Percentiles rank a stretch among this genome's conserved stretches.
Conservation (phyloP, 1,139 yeast genomes). For the Arxiozyma telluris region DNA sequence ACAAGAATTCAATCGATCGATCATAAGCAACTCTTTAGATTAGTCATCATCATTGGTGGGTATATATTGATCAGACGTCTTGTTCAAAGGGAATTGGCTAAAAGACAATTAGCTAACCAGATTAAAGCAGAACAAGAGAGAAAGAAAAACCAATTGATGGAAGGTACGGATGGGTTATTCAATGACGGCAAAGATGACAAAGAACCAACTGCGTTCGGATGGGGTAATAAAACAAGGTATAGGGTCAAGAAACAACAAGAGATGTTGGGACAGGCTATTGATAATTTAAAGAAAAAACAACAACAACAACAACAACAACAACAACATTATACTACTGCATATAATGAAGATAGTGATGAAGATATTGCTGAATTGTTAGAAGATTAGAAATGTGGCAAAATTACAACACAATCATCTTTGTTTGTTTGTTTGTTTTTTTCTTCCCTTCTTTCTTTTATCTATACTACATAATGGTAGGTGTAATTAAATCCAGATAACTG, state of each 20-base stretch:
- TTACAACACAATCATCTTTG: constrained; percentile 1
- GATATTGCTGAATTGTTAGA: constrained; percentile 60
- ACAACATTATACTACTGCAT: constrained; percentile 32
- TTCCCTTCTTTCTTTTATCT: too few species aligned
- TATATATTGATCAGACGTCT: constrained; percentile 38
- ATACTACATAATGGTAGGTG: too few species aligned
- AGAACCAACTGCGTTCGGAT: constrained; percentile 43
- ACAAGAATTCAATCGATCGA: constrained; percentile 5
- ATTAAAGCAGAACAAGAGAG: constrained; percentile 33
- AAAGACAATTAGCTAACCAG: constrained; percentile 45
- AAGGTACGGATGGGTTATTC: constrained; percentile 28
- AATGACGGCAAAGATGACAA: constrained; percentile 12
- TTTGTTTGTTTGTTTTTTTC: too few species aligned
- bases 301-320: constrained; percentile 34
- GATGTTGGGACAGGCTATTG: constrained; percentile 38
- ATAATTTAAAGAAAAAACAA: constrained; percentile 36
- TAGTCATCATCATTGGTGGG: constrained; percentile 39
- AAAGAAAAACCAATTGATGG: constrained; percentile 37
- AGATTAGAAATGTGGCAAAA: constrained; percentile 30
- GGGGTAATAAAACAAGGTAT: constrained; percentile 69
- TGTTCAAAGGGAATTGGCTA: constrained; percentile 37
- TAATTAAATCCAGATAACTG: too few species aligned
- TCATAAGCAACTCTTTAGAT: constrained; percentile 27
- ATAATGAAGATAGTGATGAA: constrained; percentile 48
- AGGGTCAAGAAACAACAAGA: constrained; percentile 47